A percentile compares a stretch with the other conserved stretches of the same genome.
Evolutionary conservation across 1,284 basidiomycete species (phyloP).

Genomic region (Sanguinoderma infundibulare): DNA sequence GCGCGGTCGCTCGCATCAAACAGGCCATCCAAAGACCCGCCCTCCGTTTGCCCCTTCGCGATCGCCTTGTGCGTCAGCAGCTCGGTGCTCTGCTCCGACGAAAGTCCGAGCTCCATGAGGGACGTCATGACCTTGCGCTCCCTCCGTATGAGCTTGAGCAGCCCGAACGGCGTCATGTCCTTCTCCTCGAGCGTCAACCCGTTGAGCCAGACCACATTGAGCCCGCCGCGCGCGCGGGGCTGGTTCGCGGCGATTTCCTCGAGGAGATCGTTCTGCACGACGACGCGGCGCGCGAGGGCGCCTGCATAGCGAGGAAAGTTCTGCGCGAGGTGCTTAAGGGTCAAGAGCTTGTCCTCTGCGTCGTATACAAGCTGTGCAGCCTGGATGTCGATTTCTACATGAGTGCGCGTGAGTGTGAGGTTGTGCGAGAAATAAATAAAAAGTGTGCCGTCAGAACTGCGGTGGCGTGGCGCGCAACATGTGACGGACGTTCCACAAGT

Average conservation of each 20-base stretch:
- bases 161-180: conserved; percentile 73
- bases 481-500: too few relatives aligned
- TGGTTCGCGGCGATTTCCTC: conserved; percentile 66
- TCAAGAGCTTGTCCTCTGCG: conserved; percentile 50
- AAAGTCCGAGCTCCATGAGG: conserved; percentile 67
- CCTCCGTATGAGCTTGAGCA: conserved; percentile 73
- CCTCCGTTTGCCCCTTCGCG: conserved; percentile 50
- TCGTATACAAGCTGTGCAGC: conserved; percentile 74
- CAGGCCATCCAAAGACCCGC: conserved; percentile 70
- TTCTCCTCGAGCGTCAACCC: conserved; percentile 65
- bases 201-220: conserved; percentile 78
- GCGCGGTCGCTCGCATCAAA: conserved; percentile 88
- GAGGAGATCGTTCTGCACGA: conserved; percentile 53
- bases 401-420: neutral
- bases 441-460: too few relatives aligned
- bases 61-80: conserved; percentile 71
- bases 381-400: conserved; percentile 71
- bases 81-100: conserved; percentile 66
- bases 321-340: conserved; percentile 77
- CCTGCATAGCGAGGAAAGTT: conserved; percentile 88
- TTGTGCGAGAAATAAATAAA: too few relatives aligned
- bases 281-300: conserved; percentile 69
- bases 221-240: conserved; percentile 54
- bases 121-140: conserved; percentile 73
- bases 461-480: too few relatives aligned